phyloP scores from a whole-genome alignment of 78 protist species.

The Dictyostelium firmibasis region DNA sequence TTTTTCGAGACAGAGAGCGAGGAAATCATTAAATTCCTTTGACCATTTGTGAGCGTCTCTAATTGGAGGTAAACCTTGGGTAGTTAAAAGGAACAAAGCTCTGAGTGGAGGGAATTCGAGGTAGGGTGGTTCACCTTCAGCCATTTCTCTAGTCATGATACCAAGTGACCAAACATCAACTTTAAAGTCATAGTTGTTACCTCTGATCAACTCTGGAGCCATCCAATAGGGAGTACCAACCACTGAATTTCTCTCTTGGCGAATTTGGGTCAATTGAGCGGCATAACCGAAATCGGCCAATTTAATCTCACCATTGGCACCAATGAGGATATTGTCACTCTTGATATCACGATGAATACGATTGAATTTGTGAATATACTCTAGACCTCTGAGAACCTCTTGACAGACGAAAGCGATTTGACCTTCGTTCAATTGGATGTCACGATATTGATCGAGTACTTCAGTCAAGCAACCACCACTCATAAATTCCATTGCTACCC shows the following conservation, averaged over 20 bases:
- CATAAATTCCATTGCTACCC: slow-evolving; percentile 89
- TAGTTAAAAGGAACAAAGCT: slow-evolving; percentile 93
- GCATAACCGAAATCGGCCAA: slow-evolving; percentile 92
- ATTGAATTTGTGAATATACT: slow-evolving; percentile 74
- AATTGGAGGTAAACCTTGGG: slow-evolving; percentile 91
- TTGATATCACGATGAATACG: slow-evolving; percentile 92
- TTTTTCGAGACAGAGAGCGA: slow-evolving; percentile 85
- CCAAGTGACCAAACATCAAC: slow-evolving; percentile 95
- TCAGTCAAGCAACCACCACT: slow-evolving; percentile 86
- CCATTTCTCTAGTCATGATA: slow-evolving; percentile 93
- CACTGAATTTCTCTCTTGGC: slow-evolving; percentile 77
- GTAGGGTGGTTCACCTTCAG: slow-evolving; percentile 96
- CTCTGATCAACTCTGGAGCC: slow-evolving; percentile 93
- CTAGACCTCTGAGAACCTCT: slow-evolving; percentile 52
- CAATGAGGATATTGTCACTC: slow-evolving; percentile 82
- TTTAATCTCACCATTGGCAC: slow-evolving; percentile 68
- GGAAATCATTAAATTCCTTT: slow-evolving; percentile 87
- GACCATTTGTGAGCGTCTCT: slow-evolving; percentile 77
- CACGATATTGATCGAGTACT: slow-evolving; percentile 78
- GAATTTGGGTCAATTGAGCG: slow-evolving; percentile 69
- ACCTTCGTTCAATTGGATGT: slow-evolving; percentile 62
- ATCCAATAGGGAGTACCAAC: slow-evolving; percentile 95
- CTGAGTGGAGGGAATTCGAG: slow-evolving; percentile 91
- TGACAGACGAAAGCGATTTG: slow-evolving; percentile 79
- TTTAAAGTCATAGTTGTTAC: slow-evolving; percentile 90